These are phyloP conservation scores for Arctium lappa DNA, from an alignment of 129 eudicot species.

Conservation along the genomic window DNA sequence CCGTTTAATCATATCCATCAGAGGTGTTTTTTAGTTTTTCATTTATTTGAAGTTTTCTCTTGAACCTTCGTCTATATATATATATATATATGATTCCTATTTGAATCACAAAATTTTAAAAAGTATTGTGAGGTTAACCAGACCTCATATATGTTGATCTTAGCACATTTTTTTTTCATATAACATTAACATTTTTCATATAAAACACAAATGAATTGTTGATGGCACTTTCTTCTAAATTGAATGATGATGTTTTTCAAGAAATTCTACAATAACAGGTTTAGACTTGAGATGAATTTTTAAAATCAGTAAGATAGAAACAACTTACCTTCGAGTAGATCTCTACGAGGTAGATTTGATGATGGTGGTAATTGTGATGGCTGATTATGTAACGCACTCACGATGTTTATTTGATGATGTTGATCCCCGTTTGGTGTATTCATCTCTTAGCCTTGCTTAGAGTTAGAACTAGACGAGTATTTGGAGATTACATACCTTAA, in stretches of 20 bases:
- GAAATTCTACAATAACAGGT: not conserved
- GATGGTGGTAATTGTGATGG: slow-evolving; percentile 5
- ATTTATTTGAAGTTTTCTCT: too few species aligned
- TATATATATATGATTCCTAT: not conserved
- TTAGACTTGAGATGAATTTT: not conserved
- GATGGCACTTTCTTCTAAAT: not conserved
- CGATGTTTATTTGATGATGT: not conserved
- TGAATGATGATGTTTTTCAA: not conserved
- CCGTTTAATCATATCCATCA: too few species aligned
- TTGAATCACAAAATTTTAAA: not conserved
- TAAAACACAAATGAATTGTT: not conserved
- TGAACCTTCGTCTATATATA: too few species aligned
- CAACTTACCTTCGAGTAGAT: slow-evolving; percentile 17
- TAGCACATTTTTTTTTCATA: too few species aligned
- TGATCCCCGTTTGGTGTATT: not conserved
- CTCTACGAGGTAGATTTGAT: slow-evolving; percentile 14
- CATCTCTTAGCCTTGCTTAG: not conserved
- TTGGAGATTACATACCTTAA: not conserved
- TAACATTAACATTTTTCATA: too few species aligned
- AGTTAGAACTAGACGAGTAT: not conserved
- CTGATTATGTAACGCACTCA: not conserved
- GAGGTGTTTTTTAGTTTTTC: too few species aligned
- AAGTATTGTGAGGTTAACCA: not conserved
- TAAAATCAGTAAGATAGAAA: not conserved
- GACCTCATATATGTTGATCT: too few species aligned